Conservation (phyloP, 441 rosid genomes). For the Geranium incanum region DNA sequence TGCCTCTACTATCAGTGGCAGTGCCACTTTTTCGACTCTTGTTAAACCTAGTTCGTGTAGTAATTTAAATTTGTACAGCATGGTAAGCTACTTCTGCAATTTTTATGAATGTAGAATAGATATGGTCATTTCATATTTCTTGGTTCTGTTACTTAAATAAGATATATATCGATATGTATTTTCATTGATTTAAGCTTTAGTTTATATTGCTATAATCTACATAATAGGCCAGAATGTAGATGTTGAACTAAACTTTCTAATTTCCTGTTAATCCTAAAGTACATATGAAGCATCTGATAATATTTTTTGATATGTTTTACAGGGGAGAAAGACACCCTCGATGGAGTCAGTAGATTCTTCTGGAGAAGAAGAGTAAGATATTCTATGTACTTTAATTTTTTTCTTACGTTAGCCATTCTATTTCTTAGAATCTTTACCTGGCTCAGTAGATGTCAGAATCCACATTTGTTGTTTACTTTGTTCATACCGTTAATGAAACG, state of each 20-base stretch:
- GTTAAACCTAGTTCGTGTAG: neutral
- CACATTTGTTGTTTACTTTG: neutral
- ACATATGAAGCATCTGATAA: slow-evolving; percentile 18
- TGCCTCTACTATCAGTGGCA: too few relatives aligned
- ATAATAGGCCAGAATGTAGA: neutral
- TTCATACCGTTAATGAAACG: neutral
- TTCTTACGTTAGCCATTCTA: neutral
- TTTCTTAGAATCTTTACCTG: neutral
- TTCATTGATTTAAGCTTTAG: too few relatives aligned
- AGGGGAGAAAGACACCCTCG: slow-evolving; percentile 81
- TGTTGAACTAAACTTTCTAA: neutral
- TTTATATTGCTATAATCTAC: too few relatives aligned
- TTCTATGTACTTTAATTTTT: slow-evolving; percentile 12
- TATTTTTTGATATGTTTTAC: slow-evolving; percentile 26
- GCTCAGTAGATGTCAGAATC: neutral
- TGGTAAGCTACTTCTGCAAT: too few relatives aligned
- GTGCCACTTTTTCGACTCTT: neutral
- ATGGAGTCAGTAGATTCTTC: slow-evolving; percentile 89
- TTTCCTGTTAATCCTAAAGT: neutral
- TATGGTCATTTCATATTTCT: neutral
- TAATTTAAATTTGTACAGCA: neutral
- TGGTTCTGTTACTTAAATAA: too few relatives aligned
- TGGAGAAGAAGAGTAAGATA: slow-evolving; percentile 95
- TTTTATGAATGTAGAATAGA: neutral
- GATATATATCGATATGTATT: too few relatives aligned